Evolutionary conservation across 257 asterid genomes (phyloP).

Genomic region (Fraxinus pennsylvanica): DNA sequence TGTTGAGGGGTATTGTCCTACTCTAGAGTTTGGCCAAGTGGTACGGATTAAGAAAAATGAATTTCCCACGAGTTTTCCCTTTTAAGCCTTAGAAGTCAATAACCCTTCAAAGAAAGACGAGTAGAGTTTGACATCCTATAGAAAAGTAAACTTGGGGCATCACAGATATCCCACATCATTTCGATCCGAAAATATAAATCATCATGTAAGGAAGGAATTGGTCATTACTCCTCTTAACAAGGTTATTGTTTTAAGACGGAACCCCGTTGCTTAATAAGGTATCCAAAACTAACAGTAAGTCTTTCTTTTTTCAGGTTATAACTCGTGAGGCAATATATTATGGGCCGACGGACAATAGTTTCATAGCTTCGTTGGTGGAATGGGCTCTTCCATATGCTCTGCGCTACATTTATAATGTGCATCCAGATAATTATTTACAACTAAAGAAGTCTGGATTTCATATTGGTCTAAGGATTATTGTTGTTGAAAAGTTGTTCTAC

Average conservation of each 20-base stretch:
- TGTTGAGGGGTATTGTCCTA: neutral
- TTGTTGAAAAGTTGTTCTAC: conserved; percentile 72
- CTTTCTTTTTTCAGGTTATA: conserved; percentile 56
- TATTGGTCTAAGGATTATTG: conserved; percentile 54
- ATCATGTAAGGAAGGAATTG: neutral
- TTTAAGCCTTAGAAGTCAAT: neutral
- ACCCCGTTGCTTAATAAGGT: too few species aligned
- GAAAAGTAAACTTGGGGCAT: too few species aligned
- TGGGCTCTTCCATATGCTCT: conserved; percentile 98
- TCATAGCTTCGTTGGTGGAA: conserved; percentile 58
- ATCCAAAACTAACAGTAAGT: too few species aligned
- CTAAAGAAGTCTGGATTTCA: conserved; percentile 64
- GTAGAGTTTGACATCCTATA: neutral
- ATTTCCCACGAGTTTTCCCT: neutral
- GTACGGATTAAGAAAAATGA: neutral
- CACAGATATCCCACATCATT: neutral
- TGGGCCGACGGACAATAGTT: conserved; percentile 55
- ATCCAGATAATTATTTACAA: conserved; percentile 58
- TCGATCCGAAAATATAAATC: neutral
- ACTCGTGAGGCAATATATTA: conserved; percentile 71
- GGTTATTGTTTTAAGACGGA: neutral
- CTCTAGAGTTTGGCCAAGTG: neutral
- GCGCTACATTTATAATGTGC: conserved; percentile 59
- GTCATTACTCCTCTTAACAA: neutral
- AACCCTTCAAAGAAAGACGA: neutral